Evolutionary conservation across 2,329 filamentous ascomycete genomes (phyloP).

Genomic region (Hypoxylon sp.): DNA sequence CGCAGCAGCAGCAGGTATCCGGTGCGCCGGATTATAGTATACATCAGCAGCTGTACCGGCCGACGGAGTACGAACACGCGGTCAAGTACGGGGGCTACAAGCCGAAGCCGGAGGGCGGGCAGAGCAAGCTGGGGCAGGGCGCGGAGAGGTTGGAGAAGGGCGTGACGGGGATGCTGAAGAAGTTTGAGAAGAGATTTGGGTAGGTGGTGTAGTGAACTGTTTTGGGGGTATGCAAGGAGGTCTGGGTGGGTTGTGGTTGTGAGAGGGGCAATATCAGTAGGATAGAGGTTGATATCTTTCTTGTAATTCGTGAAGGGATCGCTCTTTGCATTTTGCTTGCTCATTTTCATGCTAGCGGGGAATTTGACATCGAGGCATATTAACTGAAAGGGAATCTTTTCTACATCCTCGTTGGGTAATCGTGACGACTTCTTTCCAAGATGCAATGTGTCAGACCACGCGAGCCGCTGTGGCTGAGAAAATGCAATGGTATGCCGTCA

Average conservation of each 20-base stretch:
- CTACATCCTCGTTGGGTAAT: not conserved
- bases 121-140: conserved; percentile 70
- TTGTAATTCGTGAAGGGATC: not conserved
- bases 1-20: conserved; percentile 27
- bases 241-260: not conserved
- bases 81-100: conserved; percentile 55
- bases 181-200: conserved; percentile 80
- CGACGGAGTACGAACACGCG: conserved; percentile 70
- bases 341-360: not conserved
- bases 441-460: not conserved
- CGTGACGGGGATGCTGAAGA: conserved; percentile 78
- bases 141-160: conserved; percentile 76
- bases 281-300: not conserved
- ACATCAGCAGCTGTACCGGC: conserved; percentile 77
- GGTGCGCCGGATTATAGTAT: conserved; percentile 63
- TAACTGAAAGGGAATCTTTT: not conserved
- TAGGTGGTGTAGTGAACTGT: conserved; percentile 42
- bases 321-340: not conserved
- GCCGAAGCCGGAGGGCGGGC: conserved; percentile 55
- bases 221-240: not conserved
- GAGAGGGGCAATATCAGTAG: too few relatives aligned
- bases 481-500: conserved; percentile 10
- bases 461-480: conserved; percentile 1
- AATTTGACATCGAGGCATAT: not conserved
- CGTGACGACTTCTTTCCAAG: not conserved